These are phyloP conservation scores for Sporothrix globosa DNA, from an alignment of 2,329 filamentous ascomycete genomes.

Conservation along the genomic window DNA sequence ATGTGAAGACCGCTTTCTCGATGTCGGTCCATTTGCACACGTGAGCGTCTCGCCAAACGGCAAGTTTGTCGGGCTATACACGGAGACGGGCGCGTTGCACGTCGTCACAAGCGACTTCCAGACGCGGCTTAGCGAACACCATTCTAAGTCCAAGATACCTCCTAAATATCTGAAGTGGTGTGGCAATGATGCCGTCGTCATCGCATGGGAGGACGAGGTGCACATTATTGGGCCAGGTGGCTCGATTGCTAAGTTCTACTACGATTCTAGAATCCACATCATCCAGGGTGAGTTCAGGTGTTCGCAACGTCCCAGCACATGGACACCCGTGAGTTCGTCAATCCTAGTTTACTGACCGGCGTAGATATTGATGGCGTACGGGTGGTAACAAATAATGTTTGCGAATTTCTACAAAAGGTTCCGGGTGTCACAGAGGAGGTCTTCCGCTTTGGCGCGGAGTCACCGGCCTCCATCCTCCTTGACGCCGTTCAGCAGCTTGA, in stretches of 20 bases:
- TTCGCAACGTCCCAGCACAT: no score
- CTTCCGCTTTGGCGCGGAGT: conserved; percentile 85
- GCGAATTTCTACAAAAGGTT: conserved; percentile 95
- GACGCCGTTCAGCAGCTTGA: conserved; percentile 92
- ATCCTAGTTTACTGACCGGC: not conserved
- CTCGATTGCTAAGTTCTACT: conserved; percentile 76
- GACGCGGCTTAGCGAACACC: conserved; percentile 86
- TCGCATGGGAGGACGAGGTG: conserved; percentile 98
- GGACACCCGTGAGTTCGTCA: not conserved
- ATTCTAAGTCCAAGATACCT: conserved; percentile 80
- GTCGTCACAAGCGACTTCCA: conserved; percentile 96
- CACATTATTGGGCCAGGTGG: conserved; percentile 88
- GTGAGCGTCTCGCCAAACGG: conserved; percentile 91
- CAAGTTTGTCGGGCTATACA: conserved; percentile 84
- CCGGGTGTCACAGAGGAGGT: conserved; percentile 84
- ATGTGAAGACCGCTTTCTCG: conserved; percentile 85
- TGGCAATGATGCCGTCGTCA: conserved; percentile 87
- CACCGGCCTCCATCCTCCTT: conserved; percentile 86
- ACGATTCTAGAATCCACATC: conserved; percentile 88
- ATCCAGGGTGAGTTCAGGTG: conserved; percentile 67
- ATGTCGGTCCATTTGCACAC: conserved; percentile 90
- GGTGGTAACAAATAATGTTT: conserved; percentile 88
- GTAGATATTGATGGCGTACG: conserved; percentile 80
- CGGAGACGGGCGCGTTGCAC: conserved; percentile 80
- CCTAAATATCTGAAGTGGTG: conserved; percentile 95